Conservation (phyloP, 495 filamentous ascomycete species). For the Neurospora sp. region DNA sequence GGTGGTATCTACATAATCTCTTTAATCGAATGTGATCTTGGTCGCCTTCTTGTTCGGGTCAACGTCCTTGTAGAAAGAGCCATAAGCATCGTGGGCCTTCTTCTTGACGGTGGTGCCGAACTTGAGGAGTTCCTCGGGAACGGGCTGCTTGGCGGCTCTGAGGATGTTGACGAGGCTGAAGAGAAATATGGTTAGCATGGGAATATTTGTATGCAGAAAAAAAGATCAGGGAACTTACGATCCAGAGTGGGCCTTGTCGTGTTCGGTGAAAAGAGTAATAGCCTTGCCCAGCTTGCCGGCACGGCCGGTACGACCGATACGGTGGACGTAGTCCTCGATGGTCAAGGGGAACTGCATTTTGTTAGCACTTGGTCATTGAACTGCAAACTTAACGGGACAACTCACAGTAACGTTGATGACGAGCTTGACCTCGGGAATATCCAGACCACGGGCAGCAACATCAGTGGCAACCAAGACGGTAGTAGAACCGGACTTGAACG, state of each 20-base stretch:
- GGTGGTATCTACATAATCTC: background rate
- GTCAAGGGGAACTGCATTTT: conserved; percentile 45
- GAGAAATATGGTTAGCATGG: background rate
- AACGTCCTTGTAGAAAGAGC: conserved; percentile 81
- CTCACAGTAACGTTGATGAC: conserved; percentile 74
- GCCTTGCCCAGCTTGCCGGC: conserved; percentile 84
- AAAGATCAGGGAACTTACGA: conserved; percentile 44
- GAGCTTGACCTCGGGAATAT: conserved; percentile 86
- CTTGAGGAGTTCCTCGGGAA: conserved; percentile 80
- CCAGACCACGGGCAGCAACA: conserved; percentile 88
- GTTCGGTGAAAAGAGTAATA: conserved; percentile 89
- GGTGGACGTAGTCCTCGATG: conserved; percentile 92
- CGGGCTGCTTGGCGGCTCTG: conserved; percentile 74
- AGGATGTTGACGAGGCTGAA: conserved; percentile 75
- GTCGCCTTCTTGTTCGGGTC: conserved; percentile 71
- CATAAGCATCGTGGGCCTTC: conserved; percentile 89
- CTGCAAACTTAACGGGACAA: conserved; percentile 10
- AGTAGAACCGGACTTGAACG: conserved; percentile 81
- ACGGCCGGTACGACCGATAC: conserved; percentile 89
- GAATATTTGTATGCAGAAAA: background rate
- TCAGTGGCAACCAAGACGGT: conserved; percentile 92
- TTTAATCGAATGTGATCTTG: conserved; percentile 86
- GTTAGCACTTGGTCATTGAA: conserved; percentile 1
- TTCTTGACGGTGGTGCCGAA: conserved; percentile 99
- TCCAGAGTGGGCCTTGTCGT: conserved; percentile 81